phyloP scores from a whole-genome alignment of 2,329 filamentous ascomycete species.

The Lecanicillium sp. region DNA sequence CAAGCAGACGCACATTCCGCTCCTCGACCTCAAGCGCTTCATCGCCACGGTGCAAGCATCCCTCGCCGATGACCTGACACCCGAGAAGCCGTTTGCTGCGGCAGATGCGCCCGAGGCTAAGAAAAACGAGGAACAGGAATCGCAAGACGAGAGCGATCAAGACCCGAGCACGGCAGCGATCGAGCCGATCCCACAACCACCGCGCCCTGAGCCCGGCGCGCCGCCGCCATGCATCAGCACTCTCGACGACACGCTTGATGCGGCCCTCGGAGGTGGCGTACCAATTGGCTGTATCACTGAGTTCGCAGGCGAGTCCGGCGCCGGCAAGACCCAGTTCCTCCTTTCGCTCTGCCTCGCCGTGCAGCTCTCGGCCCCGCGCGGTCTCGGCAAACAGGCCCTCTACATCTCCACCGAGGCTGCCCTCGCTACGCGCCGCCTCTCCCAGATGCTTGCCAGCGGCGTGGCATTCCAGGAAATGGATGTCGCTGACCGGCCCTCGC shows the following conservation, averaged over 20 bases:
- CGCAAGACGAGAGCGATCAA: too few relatives aligned
- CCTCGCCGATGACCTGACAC: slow-evolving; percentile 55
- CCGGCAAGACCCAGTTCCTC: slow-evolving; percentile 92
- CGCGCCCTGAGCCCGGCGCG: too few relatives aligned
- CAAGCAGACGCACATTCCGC: slow-evolving; percentile 75
- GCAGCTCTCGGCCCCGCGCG: slow-evolving; percentile 70
- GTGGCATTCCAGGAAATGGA: slow-evolving; percentile 44
- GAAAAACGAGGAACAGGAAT: too few relatives aligned
- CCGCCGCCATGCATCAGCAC: slow-evolving; percentile 61
- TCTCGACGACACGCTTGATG: slow-evolving; percentile 67
- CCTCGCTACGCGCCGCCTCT: slow-evolving; percentile 73
- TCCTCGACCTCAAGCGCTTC: slow-evolving; percentile 73
- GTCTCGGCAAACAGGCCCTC: slow-evolving; percentile 66
- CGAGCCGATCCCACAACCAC: too few relatives aligned
- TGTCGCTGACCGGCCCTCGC: slow-evolving; percentile 44
- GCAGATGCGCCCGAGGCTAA: neutral
- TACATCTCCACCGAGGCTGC: slow-evolving; percentile 93
- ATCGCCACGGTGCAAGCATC: slow-evolving; percentile 59
- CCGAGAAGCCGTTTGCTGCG: slow-evolving; percentile 13
- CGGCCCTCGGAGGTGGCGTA: slow-evolving; percentile 67
- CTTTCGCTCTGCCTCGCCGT: slow-evolving; percentile 76
- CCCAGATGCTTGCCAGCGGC: slow-evolving; percentile 68
- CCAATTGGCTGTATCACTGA: slow-evolving; percentile 79
- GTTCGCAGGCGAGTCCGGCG: slow-evolving; percentile 86
- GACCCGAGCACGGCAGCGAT: too few relatives aligned